These are phyloP conservation scores for Tuctoria greenei DNA, from an alignment of 176 grass and related monocot genomes.

Conservation along the genomic window DNA sequence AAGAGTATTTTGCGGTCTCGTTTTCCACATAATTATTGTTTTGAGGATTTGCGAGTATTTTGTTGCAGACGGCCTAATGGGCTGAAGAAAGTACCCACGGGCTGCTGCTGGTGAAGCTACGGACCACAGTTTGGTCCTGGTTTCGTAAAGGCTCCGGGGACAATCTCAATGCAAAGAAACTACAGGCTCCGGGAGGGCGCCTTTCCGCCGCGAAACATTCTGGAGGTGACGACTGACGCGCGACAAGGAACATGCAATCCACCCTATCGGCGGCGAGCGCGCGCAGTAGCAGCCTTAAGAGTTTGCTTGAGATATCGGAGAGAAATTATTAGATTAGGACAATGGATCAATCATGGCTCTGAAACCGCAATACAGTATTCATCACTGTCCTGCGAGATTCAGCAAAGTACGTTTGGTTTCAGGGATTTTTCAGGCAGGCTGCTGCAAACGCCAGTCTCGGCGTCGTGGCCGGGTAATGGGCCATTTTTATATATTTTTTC, in stretches of 20 bases:
- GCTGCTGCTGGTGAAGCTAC: too few species aligned
- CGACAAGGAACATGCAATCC: conserved; percentile 40
- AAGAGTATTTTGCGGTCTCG: too few species aligned
- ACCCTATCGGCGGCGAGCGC: not conserved
- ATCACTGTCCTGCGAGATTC: not conserved
- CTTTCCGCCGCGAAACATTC: conserved; percentile 39
- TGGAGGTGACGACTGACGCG: not conserved
- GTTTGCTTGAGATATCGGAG: conserved; percentile 5
- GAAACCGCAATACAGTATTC: conserved; percentile 1
- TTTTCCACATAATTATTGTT: too few species aligned
- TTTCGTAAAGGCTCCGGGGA: too few species aligned
- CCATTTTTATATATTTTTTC: not conserved
- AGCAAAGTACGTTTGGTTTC: conserved; percentile 13
- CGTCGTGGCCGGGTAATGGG: conserved; percentile 36
- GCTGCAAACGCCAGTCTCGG: not conserved
- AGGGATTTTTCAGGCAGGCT: conserved; percentile 10
- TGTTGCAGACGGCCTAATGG: too few species aligned
- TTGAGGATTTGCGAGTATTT: too few species aligned
- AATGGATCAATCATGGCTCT: conserved; percentile 14
- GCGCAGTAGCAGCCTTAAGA: not conserved
- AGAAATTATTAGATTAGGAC: not conserved
- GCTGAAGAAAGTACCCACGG: too few species aligned
- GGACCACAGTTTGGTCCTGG: too few species aligned
- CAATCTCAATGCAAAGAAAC: not conserved
- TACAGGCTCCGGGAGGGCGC: not conserved